Evolutionary conservation across 805 yeast genomes (phyloP), one percentile per base, ranked within the genome.

Genomic region (Pichia cephalocereana): DNA sequence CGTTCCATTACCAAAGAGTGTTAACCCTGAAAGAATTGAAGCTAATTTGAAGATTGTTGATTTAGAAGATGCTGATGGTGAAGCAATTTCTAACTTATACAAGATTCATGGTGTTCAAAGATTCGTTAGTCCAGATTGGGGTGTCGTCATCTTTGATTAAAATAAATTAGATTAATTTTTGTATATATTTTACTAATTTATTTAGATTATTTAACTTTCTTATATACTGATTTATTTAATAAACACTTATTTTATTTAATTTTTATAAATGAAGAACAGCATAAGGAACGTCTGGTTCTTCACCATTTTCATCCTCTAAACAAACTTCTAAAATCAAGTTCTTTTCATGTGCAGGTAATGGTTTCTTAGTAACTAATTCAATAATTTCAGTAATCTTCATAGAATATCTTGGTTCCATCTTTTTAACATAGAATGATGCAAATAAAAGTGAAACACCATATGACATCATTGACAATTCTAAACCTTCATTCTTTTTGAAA

Each of bases 281-380:
- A 63, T 79, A 89, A 32, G 99, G 99, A 54, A 89, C 87, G 58
- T 90, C 98, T 19, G 89, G 96, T 64, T 93, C 99, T 63, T 93
- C 98, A 36, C 91, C 99, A 42, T 82, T 76, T 60, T 79, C 72
- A 64, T 93, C 99, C 60, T 93, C 98, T 52, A 91, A 86, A 64
- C 96, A 88, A 42, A 93, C 76, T 68, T 91, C 99, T 49, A 93
- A 76, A 50, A 91, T 82, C 69, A 93, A 71, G 17, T 87, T 82
- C 66, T 81, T 80, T 49, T 80, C 82, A 62, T 85, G 88, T 4
- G 72, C 63, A 14, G 89, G 84, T 42, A 93, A 69, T 18, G 86
- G 87, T 63, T 86, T 85, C 72, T 88, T 88, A 46, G 95, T 81
- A 38, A 93, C 90, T n/a, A 76, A 69, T 63, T 87, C 88, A 54